These are phyloP conservation scores for Ochetophila trinervis DNA, from an alignment of 306 rosid species.

Conservation along the genomic window DNA sequence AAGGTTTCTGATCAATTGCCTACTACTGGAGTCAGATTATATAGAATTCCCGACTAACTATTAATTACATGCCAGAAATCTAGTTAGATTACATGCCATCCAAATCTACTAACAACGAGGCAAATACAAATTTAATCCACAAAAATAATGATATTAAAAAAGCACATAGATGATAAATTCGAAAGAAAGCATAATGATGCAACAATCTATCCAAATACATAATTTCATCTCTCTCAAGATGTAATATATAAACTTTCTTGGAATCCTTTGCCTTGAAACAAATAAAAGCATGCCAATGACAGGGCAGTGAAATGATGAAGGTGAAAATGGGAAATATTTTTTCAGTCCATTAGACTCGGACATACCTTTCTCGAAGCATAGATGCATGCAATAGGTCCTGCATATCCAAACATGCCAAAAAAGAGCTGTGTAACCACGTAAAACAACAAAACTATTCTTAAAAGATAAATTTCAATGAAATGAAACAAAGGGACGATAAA, in stretches of 20 bases:
- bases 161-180: no score
- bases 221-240: slow-evolving; percentile 49
- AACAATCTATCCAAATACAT: slow-evolving; percentile 48
- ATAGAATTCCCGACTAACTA: neutral
- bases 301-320: no score
- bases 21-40: neutral
- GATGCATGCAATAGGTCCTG: slow-evolving; percentile 63
- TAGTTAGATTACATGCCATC: no score
- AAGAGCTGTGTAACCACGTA: slow-evolving; percentile 44
- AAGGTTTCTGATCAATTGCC: neutral
- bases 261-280: slow-evolving; percentile 48
- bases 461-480: neutral
- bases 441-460: neutral
- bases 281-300: slow-evolving; percentile 38
- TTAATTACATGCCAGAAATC: no score
- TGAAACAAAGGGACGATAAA: neutral
- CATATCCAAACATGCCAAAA: slow-evolving; percentile 73
- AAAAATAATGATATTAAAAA: neutral
- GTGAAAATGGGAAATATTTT: no score
- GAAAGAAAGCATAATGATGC: neutral
- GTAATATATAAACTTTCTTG: slow-evolving; percentile 41
- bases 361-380: no score
- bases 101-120: neutral
- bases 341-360: no score
- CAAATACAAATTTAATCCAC: neutral